Percentiles rank a stretch among this genome's conserved stretches.
Evolutionary conservation across 345 rosid genomes (phyloP).

Genomic region (Psidium guajava): DNA sequence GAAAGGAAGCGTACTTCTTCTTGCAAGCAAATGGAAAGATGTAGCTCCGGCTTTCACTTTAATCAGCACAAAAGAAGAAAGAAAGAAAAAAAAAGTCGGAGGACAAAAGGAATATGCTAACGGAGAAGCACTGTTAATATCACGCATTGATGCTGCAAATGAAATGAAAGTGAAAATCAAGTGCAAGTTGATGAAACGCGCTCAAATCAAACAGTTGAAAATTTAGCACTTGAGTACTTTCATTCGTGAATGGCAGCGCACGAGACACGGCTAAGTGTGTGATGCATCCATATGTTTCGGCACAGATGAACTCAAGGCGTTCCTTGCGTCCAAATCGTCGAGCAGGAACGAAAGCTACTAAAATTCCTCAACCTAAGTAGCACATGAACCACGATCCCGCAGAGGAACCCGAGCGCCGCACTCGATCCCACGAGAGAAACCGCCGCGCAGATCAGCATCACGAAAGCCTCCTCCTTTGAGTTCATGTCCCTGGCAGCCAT

Average conservation of each 20-base stretch:
- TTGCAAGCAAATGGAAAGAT: neutral
- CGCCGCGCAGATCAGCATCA: conserved; percentile 57
- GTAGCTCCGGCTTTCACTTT: neutral
- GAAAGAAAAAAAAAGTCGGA: neutral
- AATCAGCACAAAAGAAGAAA: neutral
- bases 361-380: conserved; percentile 41
- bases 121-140: neutral
- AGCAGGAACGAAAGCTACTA: neutral
- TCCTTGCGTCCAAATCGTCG: neutral
- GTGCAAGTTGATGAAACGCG: neutral
- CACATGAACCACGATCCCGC: conserved; percentile 43
- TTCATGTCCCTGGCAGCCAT: conserved; percentile 75
- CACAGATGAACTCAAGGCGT: neutral
- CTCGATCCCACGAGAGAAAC: conserved; percentile 63
- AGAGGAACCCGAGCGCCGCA: conserved; percentile 74
- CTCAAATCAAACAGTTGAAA: neutral
- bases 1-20: neutral
- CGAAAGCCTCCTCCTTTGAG: conserved; percentile 62
- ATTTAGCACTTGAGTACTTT: neutral
- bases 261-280: neutral
- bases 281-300: neutral
- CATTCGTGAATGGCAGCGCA: neutral
- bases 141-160: neutral
- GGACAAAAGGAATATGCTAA: neutral
- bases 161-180: neutral